Percentiles rank a stretch among this genome's conserved stretches.
Conservation (phyloP, 495 filamentous ascomycete species). For the Neurospora sp. region DNA sequence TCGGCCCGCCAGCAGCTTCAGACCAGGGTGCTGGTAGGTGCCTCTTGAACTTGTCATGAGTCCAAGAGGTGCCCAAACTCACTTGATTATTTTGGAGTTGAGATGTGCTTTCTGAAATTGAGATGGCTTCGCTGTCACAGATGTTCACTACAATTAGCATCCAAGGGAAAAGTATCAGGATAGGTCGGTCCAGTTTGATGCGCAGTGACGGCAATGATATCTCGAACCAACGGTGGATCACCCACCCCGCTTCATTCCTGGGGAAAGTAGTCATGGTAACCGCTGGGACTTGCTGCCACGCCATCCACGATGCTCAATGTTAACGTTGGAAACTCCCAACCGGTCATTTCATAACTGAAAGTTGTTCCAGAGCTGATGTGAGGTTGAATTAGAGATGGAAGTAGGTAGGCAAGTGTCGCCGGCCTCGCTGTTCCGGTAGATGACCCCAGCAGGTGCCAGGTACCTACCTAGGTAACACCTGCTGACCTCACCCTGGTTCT, state of each 20-base stretch:
- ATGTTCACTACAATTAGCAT: not conserved
- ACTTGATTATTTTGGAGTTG: not conserved
- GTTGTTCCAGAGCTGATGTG: not conserved
- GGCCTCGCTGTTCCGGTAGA: not conserved
- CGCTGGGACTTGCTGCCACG: not conserved
- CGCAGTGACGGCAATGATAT: not conserved
- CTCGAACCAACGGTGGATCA: not conserved
- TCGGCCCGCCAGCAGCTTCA: not conserved
- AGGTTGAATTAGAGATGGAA: not conserved
- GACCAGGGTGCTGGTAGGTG: not conserved
- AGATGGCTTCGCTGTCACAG: not conserved
- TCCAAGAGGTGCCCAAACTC: not conserved
- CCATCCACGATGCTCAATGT: not conserved
- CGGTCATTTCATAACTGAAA: not conserved
- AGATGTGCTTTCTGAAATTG: not conserved
- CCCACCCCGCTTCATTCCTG: not conserved
- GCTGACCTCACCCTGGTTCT: not conserved
- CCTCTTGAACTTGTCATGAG: not conserved
- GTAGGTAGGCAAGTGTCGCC: not conserved
- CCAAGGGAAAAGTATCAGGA: not conserved
- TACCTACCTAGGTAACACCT: not conserved
- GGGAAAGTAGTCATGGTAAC: not conserved
- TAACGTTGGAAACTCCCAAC: not conserved
- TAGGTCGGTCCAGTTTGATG: not conserved
- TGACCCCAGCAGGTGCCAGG: not conserved